Evolutionary conservation across 2,329 filamentous ascomycete species (phyloP).

Genomic region (Fusarium cyanostomum): DNA sequence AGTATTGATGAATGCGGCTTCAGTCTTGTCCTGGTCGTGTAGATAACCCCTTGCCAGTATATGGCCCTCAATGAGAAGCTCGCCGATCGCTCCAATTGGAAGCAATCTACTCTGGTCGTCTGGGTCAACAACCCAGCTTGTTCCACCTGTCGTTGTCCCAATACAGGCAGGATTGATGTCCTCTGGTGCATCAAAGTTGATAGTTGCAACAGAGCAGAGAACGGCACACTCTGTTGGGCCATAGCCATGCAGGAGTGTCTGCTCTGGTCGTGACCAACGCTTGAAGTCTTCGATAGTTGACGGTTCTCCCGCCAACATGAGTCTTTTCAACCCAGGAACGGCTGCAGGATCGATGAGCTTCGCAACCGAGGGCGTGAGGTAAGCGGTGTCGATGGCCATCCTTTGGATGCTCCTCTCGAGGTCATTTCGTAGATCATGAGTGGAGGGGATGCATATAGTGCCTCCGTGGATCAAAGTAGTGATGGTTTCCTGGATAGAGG

Average conservation of each 20-base stretch:
- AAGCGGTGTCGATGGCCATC: slow-evolving; percentile 9
- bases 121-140: slow-evolving; percentile 18
- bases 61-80: slow-evolving; percentile 17
- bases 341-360: slow-evolving; percentile 6
- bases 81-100: slow-evolving; percentile 1
- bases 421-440: not conserved
- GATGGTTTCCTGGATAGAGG: slow-evolving; percentile 14
- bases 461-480: slow-evolving; percentile 15
- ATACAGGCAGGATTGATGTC: slow-evolving; percentile 7
- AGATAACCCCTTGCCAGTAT: slow-evolving; percentile 7
- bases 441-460: slow-evolving; percentile 14
- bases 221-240: slow-evolving; percentile 18
- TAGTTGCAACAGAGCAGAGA: slow-evolving; percentile 1
- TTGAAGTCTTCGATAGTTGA: slow-evolving; percentile 5
- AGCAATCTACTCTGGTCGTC: slow-evolving; percentile 7
- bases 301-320: slow-evolving; percentile 13
- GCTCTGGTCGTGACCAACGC: slow-evolving; percentile 9
- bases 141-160: slow-evolving; percentile 1
- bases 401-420: not conserved
- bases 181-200: not conserved
- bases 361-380: slow-evolving; percentile 13
- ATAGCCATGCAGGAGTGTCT: slow-evolving; percentile 8
- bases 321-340: slow-evolving; percentile 2
- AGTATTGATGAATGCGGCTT: slow-evolving; percentile 1
- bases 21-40: not conserved